Conservation (phyloP, 2,329 filamentous ascomycete genomes). For the Ophiostoma ulmi region DNA sequence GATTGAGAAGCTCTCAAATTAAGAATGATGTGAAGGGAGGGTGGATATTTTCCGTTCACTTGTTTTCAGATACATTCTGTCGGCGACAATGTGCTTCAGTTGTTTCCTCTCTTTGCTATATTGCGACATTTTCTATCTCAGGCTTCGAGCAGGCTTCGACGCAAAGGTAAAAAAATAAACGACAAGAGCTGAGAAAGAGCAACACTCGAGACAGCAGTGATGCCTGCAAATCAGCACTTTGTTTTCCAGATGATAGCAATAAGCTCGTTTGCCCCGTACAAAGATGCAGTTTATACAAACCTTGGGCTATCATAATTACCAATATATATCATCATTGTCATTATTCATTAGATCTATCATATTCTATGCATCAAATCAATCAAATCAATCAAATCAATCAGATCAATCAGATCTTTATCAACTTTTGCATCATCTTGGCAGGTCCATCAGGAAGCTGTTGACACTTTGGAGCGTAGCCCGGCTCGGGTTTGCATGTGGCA, state of each 20-base stretch:
- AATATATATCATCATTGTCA: not conserved
- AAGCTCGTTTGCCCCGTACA: not conserved
- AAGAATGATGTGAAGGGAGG: not conserved
- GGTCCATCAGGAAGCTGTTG: constrained; percentile 79
- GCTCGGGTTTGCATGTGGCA: constrained; percentile 76
- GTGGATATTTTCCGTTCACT: not conserved
- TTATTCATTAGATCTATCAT: constrained; percentile 11
- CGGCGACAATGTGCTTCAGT: not conserved
- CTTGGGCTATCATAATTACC: not conserved
- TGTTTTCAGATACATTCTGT: not conserved
- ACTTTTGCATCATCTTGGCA: constrained; percentile 28
- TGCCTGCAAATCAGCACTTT: not conserved
- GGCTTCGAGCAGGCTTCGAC: not conserved
- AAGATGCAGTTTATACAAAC: not conserved
- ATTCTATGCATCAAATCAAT: not conserved
- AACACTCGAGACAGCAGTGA: too few species aligned
- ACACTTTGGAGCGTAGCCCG: constrained; percentile 83
- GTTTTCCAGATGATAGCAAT: not conserved
- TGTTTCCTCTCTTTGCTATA: not conserved
- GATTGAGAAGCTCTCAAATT: constrained; percentile 39
- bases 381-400: too few species aligned
- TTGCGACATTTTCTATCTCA: not conserved
- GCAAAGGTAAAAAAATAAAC: too few species aligned
- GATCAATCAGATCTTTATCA: not conserved
- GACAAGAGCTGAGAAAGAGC: too few species aligned